Conservation (phyloP, 2,329 filamentous ascomycete genomes). For the Zalaria obscura region DNA sequence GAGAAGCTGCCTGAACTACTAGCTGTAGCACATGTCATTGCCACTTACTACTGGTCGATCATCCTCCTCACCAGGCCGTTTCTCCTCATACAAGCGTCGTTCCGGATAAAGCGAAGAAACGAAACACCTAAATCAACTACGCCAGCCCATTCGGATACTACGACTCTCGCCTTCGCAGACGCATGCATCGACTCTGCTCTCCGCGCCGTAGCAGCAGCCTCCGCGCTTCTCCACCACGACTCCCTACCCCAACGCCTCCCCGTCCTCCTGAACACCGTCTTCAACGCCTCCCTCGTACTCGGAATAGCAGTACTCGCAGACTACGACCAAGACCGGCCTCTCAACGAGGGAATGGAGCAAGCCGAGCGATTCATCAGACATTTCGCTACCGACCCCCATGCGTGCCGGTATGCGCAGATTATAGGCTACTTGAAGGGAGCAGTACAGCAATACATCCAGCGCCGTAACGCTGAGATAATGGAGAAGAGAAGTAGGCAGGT, state of each 20-base stretch:
- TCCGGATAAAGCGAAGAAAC: constrained; percentile 10
- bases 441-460: constrained; percentile 1
- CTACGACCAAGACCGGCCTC: constrained; percentile 9
- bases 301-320: constrained; percentile 13
- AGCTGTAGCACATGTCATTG: constrained; percentile 35
- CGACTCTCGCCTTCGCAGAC: constrained; percentile 9
- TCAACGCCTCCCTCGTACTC: constrained; percentile 13
- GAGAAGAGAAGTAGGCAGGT: constrained; percentile 1
- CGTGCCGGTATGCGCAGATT: constrained; percentile 14
- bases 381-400: constrained; percentile 15
- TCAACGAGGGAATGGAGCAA: constrained; percentile 10
- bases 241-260: constrained; percentile 3
- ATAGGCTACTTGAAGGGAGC: constrained; percentile 9
- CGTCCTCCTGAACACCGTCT: constrained; percentile 2
- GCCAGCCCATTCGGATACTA: constrained; percentile 13
- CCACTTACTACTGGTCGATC: constrained; percentile 40
- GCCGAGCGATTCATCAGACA: constrained; percentile 12
- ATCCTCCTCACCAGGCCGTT: constrained; percentile 40
- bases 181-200: constrained; percentile 5
- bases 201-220: constrained; percentile 1
- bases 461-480: constrained; percentile 1
- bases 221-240: neutral
- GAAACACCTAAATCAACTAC: constrained; percentile 13
- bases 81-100: constrained; percentile 29
- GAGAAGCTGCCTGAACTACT: constrained; percentile 17